Evolutionary conservation across 75 land plant genomes (phyloP).

Genomic region (Adiantum capillusveneris): DNA sequence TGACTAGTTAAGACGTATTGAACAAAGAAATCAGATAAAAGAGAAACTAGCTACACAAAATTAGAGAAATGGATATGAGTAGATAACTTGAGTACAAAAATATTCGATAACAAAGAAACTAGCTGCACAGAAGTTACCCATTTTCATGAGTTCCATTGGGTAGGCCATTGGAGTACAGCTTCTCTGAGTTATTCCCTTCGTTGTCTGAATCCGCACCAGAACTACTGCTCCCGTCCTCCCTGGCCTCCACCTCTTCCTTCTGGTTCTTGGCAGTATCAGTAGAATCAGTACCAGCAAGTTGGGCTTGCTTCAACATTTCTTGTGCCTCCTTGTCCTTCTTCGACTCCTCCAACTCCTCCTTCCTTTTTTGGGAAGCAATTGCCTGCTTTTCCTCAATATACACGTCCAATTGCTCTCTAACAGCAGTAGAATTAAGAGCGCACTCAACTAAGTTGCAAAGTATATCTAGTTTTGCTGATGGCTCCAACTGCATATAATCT

Average conservation of each 20-base stretch:
- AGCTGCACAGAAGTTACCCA: not conserved
- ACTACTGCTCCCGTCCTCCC: not conserved
- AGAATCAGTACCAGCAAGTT: constrained; percentile 1
- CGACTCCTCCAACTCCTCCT: constrained; percentile 50
- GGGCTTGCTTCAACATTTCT: constrained; percentile 25
- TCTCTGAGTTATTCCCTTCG: not conserved
- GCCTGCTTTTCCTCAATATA: constrained; percentile 55
- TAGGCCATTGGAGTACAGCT: not conserved
- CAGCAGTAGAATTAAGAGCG: constrained; percentile 40
- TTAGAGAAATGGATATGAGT: no score
- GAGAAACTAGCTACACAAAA: not conserved
- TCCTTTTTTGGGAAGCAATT: constrained; percentile 61
- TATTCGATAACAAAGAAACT: not conserved
- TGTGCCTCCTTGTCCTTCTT: constrained; percentile 54
- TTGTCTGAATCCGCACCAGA: not conserved
- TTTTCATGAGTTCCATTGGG: constrained; percentile 5
- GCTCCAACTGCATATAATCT: constrained; percentile 45
- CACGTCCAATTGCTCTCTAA: constrained; percentile 66
- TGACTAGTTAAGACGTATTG: not conserved
- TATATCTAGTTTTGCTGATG: constrained; percentile 50
- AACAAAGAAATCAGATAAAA: not conserved
- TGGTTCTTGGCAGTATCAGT: not conserved
- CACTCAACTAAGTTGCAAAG: constrained; percentile 49
- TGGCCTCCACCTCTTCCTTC: not conserved
- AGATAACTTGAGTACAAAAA: no score